Conservation (phyloP, 495 filamentous ascomycete species). For the Xylaria venustula region DNA sequence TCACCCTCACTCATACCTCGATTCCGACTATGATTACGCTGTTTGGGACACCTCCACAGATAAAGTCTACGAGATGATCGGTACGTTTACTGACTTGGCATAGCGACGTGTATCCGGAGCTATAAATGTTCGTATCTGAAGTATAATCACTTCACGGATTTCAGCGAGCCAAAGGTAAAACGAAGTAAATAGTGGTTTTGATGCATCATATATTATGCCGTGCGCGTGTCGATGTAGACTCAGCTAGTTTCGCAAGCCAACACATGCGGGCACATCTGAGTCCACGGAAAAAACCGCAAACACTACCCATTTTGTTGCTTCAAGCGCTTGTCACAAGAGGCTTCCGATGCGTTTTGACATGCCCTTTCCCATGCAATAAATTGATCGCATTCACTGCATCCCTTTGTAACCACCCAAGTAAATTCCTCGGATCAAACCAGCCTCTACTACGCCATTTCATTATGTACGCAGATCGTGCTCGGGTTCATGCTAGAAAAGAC, state of each 20-base stretch:
- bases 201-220: constrained; percentile 5
- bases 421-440: background rate
- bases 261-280: background rate
- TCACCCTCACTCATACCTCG: background rate
- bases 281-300: no score
- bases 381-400: background rate
- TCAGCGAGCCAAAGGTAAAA: background rate
- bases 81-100: constrained; percentile 14
- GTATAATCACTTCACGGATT: background rate
- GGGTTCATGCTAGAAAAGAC: constrained; percentile 25
- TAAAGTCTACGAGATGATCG: no score
- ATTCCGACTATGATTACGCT: no score
- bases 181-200: constrained; percentile 13
- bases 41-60: no score
- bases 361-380: background rate
- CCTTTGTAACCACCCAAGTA: background rate
- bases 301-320: no score
- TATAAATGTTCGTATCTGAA: constrained; percentile 31
- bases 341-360: background rate
- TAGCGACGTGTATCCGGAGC: constrained; percentile 62
- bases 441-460: background rate
- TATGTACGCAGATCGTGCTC: constrained; percentile 17
- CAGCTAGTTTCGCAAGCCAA: background rate
- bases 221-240: no score
- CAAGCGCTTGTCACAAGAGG: no score